These are phyloP conservation scores for Oryza longistaminata DNA, from an alignment of 176 grass and related monocot species.

Conservation along the genomic window DNA sequence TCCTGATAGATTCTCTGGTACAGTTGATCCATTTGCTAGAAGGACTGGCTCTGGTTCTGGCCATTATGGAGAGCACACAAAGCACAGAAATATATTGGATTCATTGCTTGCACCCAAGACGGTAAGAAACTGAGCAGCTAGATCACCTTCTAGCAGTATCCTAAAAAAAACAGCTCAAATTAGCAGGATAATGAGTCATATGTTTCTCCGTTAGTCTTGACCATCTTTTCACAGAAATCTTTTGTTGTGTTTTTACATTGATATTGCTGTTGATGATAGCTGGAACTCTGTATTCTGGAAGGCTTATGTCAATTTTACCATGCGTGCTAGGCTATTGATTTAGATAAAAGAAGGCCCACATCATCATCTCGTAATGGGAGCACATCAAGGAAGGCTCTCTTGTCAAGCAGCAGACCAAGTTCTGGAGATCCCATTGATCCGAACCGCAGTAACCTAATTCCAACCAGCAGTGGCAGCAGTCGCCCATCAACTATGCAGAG, in stretches of 20 bases:
- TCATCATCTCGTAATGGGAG: slow-evolving; percentile 74
- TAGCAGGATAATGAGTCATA: not conserved
- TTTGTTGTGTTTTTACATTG: not conserved
- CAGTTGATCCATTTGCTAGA: slow-evolving; percentile 61
- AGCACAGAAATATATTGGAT: slow-evolving; percentile 62
- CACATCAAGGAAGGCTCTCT: slow-evolving; percentile 67
- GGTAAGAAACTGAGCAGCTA: slow-evolving; percentile 15
- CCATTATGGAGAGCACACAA: slow-evolving; percentile 55
- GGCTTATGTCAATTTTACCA: slow-evolving; percentile 27
- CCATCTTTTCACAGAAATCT: not conserved
- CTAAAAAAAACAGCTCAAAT: not conserved
- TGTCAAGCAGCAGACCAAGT: slow-evolving; percentile 64
- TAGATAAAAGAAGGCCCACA: slow-evolving; percentile 48
- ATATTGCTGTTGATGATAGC: not conserved
- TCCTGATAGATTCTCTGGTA: slow-evolving; percentile 60
- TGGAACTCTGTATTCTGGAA: not conserved
- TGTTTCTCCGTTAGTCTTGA: not conserved
- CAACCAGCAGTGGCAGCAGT: slow-evolving; percentile 55
- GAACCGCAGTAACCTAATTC: slow-evolving; percentile 52
- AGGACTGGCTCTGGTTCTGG: slow-evolving; percentile 65
- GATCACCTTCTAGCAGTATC: not conserved
- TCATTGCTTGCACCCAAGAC: slow-evolving; percentile 51
- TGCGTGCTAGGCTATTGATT: slow-evolving; percentile 48
- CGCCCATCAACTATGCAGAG: slow-evolving; percentile 61
- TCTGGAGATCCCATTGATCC: slow-evolving; percentile 61